Conservation (phyloP, 768 basidiomycete species). For the Naganishia vaughanmartiniae region DNA sequence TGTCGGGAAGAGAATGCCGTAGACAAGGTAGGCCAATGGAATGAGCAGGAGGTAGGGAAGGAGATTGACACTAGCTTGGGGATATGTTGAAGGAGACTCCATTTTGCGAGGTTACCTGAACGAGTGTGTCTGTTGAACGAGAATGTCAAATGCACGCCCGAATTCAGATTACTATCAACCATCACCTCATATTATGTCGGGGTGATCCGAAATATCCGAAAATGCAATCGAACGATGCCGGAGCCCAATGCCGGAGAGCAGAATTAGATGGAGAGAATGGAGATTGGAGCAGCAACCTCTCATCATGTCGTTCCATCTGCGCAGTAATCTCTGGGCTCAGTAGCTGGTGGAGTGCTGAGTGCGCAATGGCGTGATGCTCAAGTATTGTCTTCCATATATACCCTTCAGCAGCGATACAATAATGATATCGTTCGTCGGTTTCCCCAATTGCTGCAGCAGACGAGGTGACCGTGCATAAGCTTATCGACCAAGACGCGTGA, state of each 20-base stretch:
- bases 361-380: too few relatives aligned
- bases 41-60: constrained; percentile 36
- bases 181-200: too few relatives aligned
- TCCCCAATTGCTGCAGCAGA: too few relatives aligned
- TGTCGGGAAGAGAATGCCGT: constrained; percentile 65
- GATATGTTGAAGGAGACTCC: not conserved
- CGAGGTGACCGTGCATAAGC: not conserved
- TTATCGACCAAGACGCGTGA: not conserved
- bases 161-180: too few relatives aligned
- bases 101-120: not conserved
- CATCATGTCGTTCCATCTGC: not conserved
- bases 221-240: not conserved
- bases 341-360: too few relatives aligned
- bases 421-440: too few relatives aligned
- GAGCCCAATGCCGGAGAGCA: not conserved
- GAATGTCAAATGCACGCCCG: too few relatives aligned
- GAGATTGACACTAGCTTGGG: not conserved
- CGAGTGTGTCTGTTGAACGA: not conserved
- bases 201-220: not conserved
- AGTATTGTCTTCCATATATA: too few relatives aligned
- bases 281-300: not conserved
- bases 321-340: not conserved
- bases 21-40: constrained; percentile 41
- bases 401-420: too few relatives aligned
- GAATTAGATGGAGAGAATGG: too few relatives aligned